Base-by-base conservation (phyloP, 2,329 filamentous ascomycete genomes). In the Zasmidium citrigriseum region DNA sequence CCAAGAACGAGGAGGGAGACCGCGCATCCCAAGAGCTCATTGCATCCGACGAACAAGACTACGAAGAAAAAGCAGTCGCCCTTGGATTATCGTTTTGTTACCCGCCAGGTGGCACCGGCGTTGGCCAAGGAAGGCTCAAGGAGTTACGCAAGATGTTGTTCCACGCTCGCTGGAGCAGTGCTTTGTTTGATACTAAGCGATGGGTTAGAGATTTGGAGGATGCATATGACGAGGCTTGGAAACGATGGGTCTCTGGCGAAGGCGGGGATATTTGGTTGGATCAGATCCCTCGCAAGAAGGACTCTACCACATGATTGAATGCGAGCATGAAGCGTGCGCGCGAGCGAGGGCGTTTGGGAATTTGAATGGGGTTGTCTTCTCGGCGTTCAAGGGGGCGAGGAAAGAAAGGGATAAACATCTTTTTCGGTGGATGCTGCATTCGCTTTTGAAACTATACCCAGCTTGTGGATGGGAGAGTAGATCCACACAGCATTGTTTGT, bases 181-280 rank as follows among this genome's bases (percentile, higher is more conserved):
- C 89, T 14, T 80, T 99, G 46, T 99, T 99, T 72, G 87, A 99
- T 75, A 99, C 95, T 4, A 84, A 82, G 67, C 84, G 95, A 66
- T 99, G 95, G 95, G 93, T 98, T 23, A 78, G 82, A 48, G 93
- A 98, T 75, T 77, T 99, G 20, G 95, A 99, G 77, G 82, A 85
- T 61, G 93, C 92, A 12, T 99, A 97, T 73, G 87, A 90, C 64
- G 85, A 89, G 72, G 92, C 93, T 18, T 99, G 95, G 95, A 82
- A 82, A 67, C 84, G 86, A 71, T 99, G 95, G 93, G 91, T 93
- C 41, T 81, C 79, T 44, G 93, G 91, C 12, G 85, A 91, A 75
- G 88, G 90, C n/a, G 93, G 93, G 9, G 95, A 99, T 79, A 96
- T 99, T 65, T 95, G 91, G 82, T 82, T 99, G 72, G 67, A 72